Evolutionary conservation across 306 rosid genomes (phyloP), one percentile per base, ranked within the genome.

Genomic region (Prinsepia uniflora): DNA sequence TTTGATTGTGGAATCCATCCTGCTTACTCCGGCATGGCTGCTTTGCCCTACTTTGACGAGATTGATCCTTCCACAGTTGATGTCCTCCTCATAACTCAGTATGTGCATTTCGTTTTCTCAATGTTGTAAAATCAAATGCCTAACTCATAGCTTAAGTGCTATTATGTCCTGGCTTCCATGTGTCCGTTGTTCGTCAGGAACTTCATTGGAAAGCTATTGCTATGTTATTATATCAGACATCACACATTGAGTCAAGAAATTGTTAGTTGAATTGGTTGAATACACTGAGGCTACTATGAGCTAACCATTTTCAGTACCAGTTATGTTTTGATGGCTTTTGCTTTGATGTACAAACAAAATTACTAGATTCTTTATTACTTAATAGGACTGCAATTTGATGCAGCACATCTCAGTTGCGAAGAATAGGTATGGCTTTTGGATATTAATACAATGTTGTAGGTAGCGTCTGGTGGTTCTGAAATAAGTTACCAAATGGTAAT

Each of bases 1-100:
- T 94, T 94, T 55, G 99, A 94, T 66, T 94, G 99, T 74, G 99
- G 99, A n/a, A 94, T 94, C 10, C 96, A 92, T 68, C 98, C 90
- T 0, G 96, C 85, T 46, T 94, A 86, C 56, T 94, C 91, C 2
- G 96, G 98, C 68, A 90, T 93, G 98, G 98, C 98, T 49, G 97
- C 97, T 50, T 83, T 93, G 76, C 98, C 98, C 0, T 90, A 90
- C 79, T 93, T 93, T 73, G 98, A 94, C 68, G 97, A 90, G 82
- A 94, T 94, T 34, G 98, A 94, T 69, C 98, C 98, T 42, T 94
- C 97, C 17, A 81, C 86, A 0, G 78, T 94, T 6, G 98, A 94
- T 40, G 95, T 94, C 9, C 96, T 94, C 61, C 97, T 94, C 78
- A 81, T 94, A 42, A 94, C 95, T 22, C 98, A 94, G 93, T 88